Conservation (phyloP, 2,329 filamentous ascomycete species). For the Colletotrichum noveboracense region DNA sequence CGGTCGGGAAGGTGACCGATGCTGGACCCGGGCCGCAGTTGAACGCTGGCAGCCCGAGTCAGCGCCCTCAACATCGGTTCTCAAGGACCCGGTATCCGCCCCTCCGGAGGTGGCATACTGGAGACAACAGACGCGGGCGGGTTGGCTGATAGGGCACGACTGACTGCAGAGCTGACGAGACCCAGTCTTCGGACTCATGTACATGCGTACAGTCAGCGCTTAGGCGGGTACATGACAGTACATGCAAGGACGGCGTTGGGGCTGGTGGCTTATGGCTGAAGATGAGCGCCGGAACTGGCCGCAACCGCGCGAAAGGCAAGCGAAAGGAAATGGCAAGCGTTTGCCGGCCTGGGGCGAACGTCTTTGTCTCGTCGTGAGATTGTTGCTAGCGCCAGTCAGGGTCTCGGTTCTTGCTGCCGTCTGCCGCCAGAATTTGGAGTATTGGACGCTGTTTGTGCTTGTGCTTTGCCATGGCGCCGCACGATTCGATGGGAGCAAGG, state of each 20-base stretch:
- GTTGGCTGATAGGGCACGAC: constrained; percentile 1
- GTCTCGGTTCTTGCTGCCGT: neutral
- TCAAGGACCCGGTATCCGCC: neutral
- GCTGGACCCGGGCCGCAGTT: neutral
- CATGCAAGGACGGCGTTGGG: neutral
- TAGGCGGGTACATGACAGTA: neutral
- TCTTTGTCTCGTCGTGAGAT: neutral
- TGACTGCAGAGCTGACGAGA: neutral
- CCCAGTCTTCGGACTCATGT: neutral
- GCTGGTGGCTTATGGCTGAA: constrained; percentile 6
- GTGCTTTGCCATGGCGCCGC: neutral
- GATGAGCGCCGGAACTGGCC: constrained; percentile 3
- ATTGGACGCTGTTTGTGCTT: neutral
- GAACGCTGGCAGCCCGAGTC: constrained; percentile 2
- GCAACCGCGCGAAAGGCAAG: neutral
- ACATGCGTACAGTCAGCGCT: neutral
- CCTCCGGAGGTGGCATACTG: neutral
- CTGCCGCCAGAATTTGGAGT: neutral
- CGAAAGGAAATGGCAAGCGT: neutral
- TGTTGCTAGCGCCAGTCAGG: neutral
- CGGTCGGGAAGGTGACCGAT: neutral
- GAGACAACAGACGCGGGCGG: neutral
- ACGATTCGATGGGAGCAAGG: neutral
- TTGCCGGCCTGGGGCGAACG: neutral
- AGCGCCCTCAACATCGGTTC: neutral